Evolutionary conservation across 1,284 basidiomycete genomes (phyloP).

Genomic region (Ustilago crameri): DNA sequence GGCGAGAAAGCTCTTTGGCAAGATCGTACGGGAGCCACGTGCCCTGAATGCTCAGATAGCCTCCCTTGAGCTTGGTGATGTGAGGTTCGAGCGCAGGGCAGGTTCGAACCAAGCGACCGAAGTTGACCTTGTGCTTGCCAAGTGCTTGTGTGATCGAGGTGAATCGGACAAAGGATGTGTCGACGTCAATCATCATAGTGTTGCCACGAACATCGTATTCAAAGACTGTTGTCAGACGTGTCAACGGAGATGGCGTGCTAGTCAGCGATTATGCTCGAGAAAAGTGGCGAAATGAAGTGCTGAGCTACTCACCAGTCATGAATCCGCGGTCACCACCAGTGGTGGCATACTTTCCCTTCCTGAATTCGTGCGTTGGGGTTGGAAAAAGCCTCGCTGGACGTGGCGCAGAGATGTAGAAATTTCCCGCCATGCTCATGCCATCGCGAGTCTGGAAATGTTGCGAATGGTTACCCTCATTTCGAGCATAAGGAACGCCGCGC

Average conservation of each 20-base stretch:
- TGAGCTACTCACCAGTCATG: slow-evolving; percentile 34
- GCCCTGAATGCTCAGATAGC: slow-evolving; percentile 56
- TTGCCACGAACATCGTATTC: slow-evolving; percentile 48
- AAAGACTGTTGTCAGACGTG: slow-evolving; percentile 24
- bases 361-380: slow-evolving; percentile 28
- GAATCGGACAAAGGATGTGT: slow-evolving; percentile 51
- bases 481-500: slow-evolving; percentile 25
- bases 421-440: slow-evolving; percentile 1
- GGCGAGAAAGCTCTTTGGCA: slow-evolving; percentile 47
- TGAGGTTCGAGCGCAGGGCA: slow-evolving; percentile 42
- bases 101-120: slow-evolving; percentile 35
- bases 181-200: slow-evolving; percentile 54
- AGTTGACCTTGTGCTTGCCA: slow-evolving; percentile 50
- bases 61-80: slow-evolving; percentile 54
- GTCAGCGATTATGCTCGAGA: not conserved
- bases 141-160: slow-evolving; percentile 54
- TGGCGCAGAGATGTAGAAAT: slow-evolving; percentile 33
- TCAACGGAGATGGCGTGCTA: not conserved
- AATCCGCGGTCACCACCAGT: slow-evolving; percentile 42
- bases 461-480: slow-evolving; percentile 4
- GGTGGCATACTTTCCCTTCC: slow-evolving; percentile 45
- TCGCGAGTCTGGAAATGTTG: not conserved
- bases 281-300: not conserved
- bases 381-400: slow-evolving; percentile 34
- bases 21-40: slow-evolving; percentile 53